phyloP scores from a whole-genome alignment of 257 asterid genomes.

The Nicotiana paniculata region DNA sequence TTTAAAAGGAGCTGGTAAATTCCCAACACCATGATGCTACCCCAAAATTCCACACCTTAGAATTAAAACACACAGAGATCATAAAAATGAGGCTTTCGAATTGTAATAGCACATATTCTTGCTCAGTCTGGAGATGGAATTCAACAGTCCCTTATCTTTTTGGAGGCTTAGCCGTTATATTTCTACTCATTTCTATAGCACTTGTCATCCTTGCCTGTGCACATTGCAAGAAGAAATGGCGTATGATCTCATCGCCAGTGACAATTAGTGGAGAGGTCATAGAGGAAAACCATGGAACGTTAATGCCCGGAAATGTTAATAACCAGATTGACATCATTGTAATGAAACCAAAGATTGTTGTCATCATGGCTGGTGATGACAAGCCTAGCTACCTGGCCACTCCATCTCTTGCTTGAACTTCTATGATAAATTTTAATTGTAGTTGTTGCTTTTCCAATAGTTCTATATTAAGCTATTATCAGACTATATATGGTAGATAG shows the following conservation, averaged over 20 bases:
- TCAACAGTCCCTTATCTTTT: slow-evolving; percentile 23
- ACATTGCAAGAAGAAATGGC: not conserved
- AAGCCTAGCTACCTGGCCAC: slow-evolving; percentile 36
- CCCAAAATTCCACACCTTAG: not conserved
- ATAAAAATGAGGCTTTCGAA: slow-evolving; percentile 7
- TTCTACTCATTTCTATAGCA: slow-evolving; percentile 12
- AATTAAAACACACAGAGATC: not conserved
- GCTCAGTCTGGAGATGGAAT: slow-evolving; percentile 16
- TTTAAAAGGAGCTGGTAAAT: not conserved
- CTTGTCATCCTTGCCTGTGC: slow-evolving; percentile 16
- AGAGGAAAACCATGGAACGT: not conserved
- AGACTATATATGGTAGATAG: not conserved
- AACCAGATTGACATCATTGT: slow-evolving; percentile 14
- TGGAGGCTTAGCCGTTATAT: slow-evolving; percentile 12
- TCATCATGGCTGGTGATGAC: slow-evolving; percentile 38
- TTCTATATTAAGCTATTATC: not conserved
- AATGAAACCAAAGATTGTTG: slow-evolving; percentile 24
- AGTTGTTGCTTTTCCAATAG: not conserved
- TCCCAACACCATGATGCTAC: not conserved
- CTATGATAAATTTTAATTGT: not conserved
- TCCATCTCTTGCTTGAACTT: slow-evolving; percentile 12
- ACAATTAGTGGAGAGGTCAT: not conserved
- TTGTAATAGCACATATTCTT: not conserved
- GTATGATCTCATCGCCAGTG: not conserved
- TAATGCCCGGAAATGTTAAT: not conserved